phyloP scores from a whole-genome alignment of 257 asterid genomes.

The Solanum infundibuliforme region DNA sequence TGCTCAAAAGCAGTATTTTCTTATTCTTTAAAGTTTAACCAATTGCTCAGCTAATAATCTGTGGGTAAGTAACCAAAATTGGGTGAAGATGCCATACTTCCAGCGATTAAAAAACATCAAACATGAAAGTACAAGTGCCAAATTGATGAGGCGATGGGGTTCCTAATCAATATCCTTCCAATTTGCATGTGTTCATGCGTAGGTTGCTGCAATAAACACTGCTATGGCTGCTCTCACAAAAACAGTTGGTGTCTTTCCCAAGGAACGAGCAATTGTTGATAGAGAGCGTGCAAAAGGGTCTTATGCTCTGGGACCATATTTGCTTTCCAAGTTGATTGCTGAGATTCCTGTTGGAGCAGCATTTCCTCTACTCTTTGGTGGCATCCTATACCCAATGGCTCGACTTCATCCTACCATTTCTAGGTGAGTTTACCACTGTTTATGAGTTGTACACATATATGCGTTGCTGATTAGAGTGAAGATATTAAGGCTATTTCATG shows the following conservation, averaged over 20 bases:
- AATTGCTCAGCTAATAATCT: not conserved
- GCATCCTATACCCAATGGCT: slow-evolving; percentile 90
- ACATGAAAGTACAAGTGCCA: not conserved
- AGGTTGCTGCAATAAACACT: slow-evolving; percentile 98
- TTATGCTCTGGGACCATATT: slow-evolving; percentile 79
- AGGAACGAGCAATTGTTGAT: slow-evolving; percentile 94
- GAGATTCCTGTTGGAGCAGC: slow-evolving; percentile 96
- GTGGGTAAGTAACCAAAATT: not conserved
- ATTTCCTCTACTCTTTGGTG: slow-evolving; percentile 87
- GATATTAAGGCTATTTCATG: not conserved
- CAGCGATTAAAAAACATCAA: not conserved
- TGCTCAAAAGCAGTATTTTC: not conserved
- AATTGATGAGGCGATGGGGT: not conserved
- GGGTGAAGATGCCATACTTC: not conserved
- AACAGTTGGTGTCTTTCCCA: slow-evolving; percentile 94
- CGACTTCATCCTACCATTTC: slow-evolving; percentile 79
- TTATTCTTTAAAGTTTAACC: not conserved
- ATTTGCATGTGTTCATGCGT: slow-evolving; percentile 4
- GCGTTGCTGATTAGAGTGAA: not conserved
- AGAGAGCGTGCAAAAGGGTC: slow-evolving; percentile 90
- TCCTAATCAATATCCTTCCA: not conserved
- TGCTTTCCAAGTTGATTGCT: slow-evolving; percentile 84
- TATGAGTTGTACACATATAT: not conserved
- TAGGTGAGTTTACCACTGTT: slow-evolving; percentile 39
- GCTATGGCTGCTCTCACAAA: slow-evolving; percentile 99